Conservation (phyloP, 2,329 filamentous ascomycete genomes). For the Sarocladium strictum region DNA sequence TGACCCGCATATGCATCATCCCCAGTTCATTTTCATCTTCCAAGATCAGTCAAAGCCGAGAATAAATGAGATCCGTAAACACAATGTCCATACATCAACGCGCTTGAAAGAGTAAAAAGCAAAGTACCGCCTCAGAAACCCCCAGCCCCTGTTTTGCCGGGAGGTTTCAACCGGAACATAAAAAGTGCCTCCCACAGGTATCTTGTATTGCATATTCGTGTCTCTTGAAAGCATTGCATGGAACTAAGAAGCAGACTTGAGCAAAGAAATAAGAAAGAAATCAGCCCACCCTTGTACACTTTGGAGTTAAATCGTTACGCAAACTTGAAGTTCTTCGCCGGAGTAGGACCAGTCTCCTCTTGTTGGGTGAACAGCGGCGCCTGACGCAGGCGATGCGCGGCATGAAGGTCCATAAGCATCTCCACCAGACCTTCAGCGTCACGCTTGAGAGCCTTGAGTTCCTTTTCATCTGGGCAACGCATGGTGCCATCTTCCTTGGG, state of each 20-base stretch:
- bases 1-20: not conserved
- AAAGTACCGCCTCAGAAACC: not conserved
- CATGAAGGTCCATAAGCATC: slow-evolving; percentile 45
- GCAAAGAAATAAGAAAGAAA: slow-evolving; percentile 10
- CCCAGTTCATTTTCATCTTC: not conserved
- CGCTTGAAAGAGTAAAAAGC: too few relatives aligned
- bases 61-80: not conserved
- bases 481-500: slow-evolving; percentile 32
- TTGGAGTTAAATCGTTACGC: slow-evolving; percentile 2
- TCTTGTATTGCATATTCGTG: slow-evolving; percentile 6
- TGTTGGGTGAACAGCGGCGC: slow-evolving; percentile 19
- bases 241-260: not conserved
- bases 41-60: not conserved
- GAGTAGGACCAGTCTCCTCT: slow-evolving; percentile 35
- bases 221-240: not conserved
- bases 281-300: not conserved
- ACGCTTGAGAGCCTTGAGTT: slow-evolving; percentile 39
- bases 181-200: slow-evolving; percentile 11
- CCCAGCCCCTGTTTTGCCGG: not conserved
- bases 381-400: slow-evolving; percentile 29
- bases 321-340: slow-evolving; percentile 17
- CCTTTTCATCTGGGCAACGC: slow-evolving; percentile 27
- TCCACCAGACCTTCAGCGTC: slow-evolving; percentile 49
- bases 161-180: not conserved
- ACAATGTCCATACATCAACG: not conserved